A percentile compares a stretch with the other conserved stretches of the same genome.
phyloP scores from a whole-genome alignment of 179 eudicot genomes.

The Spergularia azorica region DNA sequence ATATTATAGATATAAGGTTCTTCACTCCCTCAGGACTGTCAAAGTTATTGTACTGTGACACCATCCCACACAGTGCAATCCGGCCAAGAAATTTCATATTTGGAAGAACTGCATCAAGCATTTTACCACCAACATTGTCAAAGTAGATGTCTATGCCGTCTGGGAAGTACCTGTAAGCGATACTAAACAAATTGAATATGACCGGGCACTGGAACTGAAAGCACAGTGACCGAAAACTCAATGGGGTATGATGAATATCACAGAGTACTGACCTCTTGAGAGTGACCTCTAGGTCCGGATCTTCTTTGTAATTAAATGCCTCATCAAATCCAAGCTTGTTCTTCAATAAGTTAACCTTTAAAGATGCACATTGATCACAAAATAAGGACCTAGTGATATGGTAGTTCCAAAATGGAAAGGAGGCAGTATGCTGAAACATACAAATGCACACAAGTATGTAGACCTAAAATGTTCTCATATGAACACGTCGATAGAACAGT shows the following conservation, averaged over 20 bases:
- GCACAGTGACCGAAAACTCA: neutral
- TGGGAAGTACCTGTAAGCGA: slow-evolving; percentile 47
- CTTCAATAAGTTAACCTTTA: slow-evolving; percentile 53
- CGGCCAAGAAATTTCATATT: slow-evolving; percentile 58
- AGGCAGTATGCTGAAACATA: neutral
- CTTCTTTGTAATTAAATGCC: slow-evolving; percentile 63
- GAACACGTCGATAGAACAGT: too few relatives aligned
- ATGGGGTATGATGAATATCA: neutral
- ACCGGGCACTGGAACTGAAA: too few relatives aligned
- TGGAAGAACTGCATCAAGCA: slow-evolving; percentile 57
- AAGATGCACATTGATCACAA: neutral
- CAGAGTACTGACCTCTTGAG: slow-evolving; percentile 46
- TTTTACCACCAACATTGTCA: slow-evolving; percentile 70
- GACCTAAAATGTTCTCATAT: too few relatives aligned
- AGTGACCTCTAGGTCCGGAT: slow-evolving; percentile 44
- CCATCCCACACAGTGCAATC: slow-evolving; percentile 64
- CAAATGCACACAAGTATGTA: neutral
- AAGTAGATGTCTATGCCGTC: slow-evolving; percentile 71
- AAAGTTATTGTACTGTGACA: slow-evolving; percentile 63
- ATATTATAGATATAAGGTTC: slow-evolving; percentile 37
- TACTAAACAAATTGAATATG: neutral
- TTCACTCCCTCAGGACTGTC: slow-evolving; percentile 48
- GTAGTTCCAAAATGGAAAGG: too few relatives aligned
- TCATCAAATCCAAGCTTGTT: slow-evolving; percentile 56
- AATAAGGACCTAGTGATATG: neutral